Conservation (phyloP, 2,329 filamentous ascomycete species). For the Nothophoma quercina region DNA sequence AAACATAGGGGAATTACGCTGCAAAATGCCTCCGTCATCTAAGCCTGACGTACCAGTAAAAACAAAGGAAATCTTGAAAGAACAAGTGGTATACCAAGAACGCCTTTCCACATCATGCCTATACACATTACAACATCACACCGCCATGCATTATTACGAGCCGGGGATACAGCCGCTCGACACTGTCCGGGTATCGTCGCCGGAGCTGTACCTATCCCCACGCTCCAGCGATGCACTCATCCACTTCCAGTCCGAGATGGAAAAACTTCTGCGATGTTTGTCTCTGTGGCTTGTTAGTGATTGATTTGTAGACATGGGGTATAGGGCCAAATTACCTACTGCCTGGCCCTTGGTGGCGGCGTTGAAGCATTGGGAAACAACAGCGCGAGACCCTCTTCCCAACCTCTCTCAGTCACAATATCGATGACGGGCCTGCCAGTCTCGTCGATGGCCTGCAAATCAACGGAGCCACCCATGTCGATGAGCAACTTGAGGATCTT, state of each 20-base stretch:
- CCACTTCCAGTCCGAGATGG: constrained; percentile 30
- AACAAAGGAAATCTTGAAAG: neutral
- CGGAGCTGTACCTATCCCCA: constrained; percentile 2
- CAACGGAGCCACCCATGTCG: constrained; percentile 43
- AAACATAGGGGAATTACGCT: constrained; percentile 6
- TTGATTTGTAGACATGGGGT: neutral
- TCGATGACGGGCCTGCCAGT: constrained; percentile 41
- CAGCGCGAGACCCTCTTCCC: constrained; percentile 46
- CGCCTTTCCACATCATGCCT: constrained; percentile 11
- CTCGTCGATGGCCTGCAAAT: constrained; percentile 42
- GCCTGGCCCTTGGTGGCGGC: constrained; percentile 24
- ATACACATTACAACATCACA: constrained; percentile 3
- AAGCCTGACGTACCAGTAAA: neutral
- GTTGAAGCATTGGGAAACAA: constrained; percentile 38
- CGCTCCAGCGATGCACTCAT: constrained; percentile 22
- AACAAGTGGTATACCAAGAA: constrained; percentile 12
- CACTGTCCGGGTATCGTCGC: constrained; percentile 16
- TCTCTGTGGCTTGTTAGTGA: constrained; percentile 5
- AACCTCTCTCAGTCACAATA: constrained; percentile 46
- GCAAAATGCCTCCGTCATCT: constrained; percentile 1
- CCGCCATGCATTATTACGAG: neutral
- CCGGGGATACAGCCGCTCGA: constrained; percentile 19
- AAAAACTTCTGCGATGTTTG: constrained; percentile 21
- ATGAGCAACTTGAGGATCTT: constrained; percentile 44
- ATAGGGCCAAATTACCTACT: constrained; percentile 35